Evolutionary conservation across 2,329 filamentous ascomycete genomes (phyloP).

Genomic region (Huntiella moniliformis): DNA sequence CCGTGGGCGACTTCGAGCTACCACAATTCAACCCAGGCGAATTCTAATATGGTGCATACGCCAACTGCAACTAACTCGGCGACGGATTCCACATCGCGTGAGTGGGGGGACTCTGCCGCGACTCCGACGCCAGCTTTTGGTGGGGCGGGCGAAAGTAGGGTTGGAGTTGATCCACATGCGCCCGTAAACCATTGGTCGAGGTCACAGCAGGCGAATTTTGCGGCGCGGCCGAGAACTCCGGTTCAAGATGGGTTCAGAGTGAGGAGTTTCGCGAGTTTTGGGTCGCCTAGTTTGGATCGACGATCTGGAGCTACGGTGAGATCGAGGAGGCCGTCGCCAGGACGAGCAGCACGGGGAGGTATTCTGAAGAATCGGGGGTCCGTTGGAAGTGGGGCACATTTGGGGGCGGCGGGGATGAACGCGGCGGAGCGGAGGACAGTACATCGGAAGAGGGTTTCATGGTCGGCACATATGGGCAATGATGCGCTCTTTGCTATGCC

Average conservation of each 20-base stretch:
- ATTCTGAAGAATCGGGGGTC: too few relatives aligned
- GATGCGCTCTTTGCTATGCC: slow-evolving; percentile 5
- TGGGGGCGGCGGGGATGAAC: too few relatives aligned
- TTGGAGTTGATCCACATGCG: too few relatives aligned
- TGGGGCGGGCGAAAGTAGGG: background rate
- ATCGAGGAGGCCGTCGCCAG: too few relatives aligned
- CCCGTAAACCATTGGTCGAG: too few relatives aligned
- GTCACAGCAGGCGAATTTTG: too few relatives aligned
- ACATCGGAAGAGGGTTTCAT: slow-evolving; percentile 20
- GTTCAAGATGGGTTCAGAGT: slow-evolving; percentile 8
- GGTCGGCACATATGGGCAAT: slow-evolving; percentile 16
- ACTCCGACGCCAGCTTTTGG: background rate
- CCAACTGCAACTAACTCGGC: background rate
- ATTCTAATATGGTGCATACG: too few relatives aligned
- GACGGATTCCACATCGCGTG: background rate
- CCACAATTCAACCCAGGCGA: too few relatives aligned
- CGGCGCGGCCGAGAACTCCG: background rate
- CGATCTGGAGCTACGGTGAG: too few relatives aligned
- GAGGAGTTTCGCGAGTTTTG: slow-evolving; percentile 11
- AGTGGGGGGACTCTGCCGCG: background rate
- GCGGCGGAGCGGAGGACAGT: background rate
- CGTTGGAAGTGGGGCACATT: too few relatives aligned
- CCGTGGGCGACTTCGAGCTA: slow-evolving; percentile 7
- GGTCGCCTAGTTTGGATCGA: slow-evolving; percentile 3
- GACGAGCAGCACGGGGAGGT: too few relatives aligned